Percentiles rank a stretch among this genome's conserved stretches.
These are phyloP conservation scores for Suillus spraguei DNA, from an alignment of 768 basidiomycete genomes.

Conservation along the genomic window DNA sequence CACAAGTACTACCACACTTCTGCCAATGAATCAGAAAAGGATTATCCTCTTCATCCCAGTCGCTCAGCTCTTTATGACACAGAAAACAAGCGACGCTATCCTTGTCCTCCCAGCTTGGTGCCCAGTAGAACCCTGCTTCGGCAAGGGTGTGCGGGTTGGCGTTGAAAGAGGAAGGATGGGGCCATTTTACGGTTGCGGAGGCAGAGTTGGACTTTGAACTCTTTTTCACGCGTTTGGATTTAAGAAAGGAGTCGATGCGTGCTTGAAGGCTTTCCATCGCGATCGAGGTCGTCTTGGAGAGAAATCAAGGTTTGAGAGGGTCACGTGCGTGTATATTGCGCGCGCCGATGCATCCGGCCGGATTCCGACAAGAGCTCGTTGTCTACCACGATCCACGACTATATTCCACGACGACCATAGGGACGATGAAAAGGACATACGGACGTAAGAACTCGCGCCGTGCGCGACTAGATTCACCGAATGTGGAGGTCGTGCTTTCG, in stretches of 20 bases:
- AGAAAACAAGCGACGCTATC: conserved; percentile 85
- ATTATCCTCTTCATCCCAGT: conserved; percentile 86
- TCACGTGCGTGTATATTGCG: not conserved
- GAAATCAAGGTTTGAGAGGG: conserved; percentile 7
- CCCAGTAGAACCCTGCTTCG: conserved; percentile 88
- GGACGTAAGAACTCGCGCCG: conserved; percentile 33
- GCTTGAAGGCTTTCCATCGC: conserved; percentile 56
- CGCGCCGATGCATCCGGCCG: conserved; percentile 5
- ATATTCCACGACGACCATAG: not conserved
- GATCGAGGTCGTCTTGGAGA: conserved; percentile 14
- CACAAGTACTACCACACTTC: conserved; percentile 67
- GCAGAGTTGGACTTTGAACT: conserved; percentile 47
- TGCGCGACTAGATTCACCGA: not conserved
- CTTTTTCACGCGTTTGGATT: conserved; percentile 60
- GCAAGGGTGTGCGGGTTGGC: conserved; percentile 80
- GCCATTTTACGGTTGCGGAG: conserved; percentile 66
- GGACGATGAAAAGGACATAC: conserved; percentile 39
- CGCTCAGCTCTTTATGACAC: conserved; percentile 79
- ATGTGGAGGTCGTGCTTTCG: not conserved
- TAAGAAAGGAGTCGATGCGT: conserved; percentile 70
- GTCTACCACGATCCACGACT: conserved; percentile 4
- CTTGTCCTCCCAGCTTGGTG: conserved; percentile 62
- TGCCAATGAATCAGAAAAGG: conserved; percentile 82
- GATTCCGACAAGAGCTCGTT: conserved; percentile 4
- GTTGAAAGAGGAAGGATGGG: conserved; percentile 62